Conservation (phyloP, 805 yeast species). For the Candida mattraensis region DNA sequence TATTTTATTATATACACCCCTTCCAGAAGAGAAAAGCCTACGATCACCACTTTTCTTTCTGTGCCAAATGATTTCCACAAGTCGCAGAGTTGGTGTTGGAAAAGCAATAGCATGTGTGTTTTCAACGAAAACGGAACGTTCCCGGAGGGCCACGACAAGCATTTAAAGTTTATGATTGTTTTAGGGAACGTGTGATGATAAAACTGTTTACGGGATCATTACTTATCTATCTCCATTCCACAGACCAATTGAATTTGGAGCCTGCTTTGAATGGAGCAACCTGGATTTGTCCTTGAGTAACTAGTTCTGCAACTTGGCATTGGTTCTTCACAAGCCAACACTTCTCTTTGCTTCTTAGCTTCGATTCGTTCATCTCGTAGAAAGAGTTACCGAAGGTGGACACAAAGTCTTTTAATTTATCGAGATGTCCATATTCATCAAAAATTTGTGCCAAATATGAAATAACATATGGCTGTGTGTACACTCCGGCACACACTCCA, state of each 20-base stretch:
- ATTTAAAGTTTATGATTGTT: slow-evolving; percentile 49
- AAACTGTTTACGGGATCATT: no score
- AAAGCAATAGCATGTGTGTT: slow-evolving; percentile 52
- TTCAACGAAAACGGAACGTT: slow-evolving; percentile 50
- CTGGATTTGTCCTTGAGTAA: slow-evolving; percentile 46
- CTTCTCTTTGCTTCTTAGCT: slow-evolving; percentile 46
- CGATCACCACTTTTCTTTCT: slow-evolving; percentile 53
- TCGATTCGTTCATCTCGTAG: slow-evolving; percentile 54
- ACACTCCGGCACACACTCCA: slow-evolving; percentile 98
- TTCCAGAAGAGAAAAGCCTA: slow-evolving; percentile 44
- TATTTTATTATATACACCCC: slow-evolving; percentile 58
- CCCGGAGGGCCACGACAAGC: slow-evolving; percentile 43
- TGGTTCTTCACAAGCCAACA: slow-evolving; percentile 56
- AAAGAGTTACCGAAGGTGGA: slow-evolving; percentile 70
- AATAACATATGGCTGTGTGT: slow-evolving; percentile 80
- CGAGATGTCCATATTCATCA: slow-evolving; percentile 61
- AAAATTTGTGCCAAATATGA: slow-evolving; percentile 87
- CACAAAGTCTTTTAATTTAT: slow-evolving; percentile 71
- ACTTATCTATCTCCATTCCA: slow-evolving; percentile 61
- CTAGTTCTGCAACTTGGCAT: slow-evolving; percentile 57
- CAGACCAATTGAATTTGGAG: slow-evolving; percentile 64
- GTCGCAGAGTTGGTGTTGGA: slow-evolving; percentile 66
- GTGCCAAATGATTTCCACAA: slow-evolving; percentile 53
- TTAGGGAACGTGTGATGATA: slow-evolving; percentile 49
- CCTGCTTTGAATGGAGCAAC: slow-evolving; percentile 91